Conservation (phyloP, 1,139 yeast species). For the Scheffersomyces lignicola region DNA sequence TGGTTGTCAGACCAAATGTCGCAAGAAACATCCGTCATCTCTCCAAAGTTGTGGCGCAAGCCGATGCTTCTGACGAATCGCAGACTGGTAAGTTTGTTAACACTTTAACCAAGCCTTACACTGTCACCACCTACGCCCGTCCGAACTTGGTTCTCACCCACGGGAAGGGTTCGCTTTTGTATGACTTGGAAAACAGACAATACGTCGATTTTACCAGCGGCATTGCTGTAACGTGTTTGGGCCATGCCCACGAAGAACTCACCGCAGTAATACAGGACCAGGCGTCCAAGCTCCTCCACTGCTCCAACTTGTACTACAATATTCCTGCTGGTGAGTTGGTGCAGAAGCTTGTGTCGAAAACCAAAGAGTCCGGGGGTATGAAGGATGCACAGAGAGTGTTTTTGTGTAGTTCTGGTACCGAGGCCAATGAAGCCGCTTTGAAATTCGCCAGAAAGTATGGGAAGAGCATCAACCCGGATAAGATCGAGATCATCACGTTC, state of each 20-base stretch:
- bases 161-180: constrained; percentile 72
- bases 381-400: constrained; percentile 79
- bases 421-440: constrained; percentile 96
- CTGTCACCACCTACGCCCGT: constrained; percentile 81
- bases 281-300: constrained; percentile 70
- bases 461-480: constrained; percentile 50
- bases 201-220: constrained; percentile 94
- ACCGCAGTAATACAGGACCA: constrained; percentile 72
- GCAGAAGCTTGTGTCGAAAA: constrained; percentile 65
- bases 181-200: constrained; percentile 74
- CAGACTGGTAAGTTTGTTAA: constrained; percentile 34
- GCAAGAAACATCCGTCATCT: constrained; percentile 3
- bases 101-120: constrained; percentile 49
- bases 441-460: constrained; percentile 93
- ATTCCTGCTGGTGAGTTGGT: constrained; percentile 82
- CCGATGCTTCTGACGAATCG: constrained; percentile 20
- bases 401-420: constrained; percentile 90
- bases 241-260: constrained; percentile 78
- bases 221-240: constrained; percentile 93
- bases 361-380: constrained; percentile 77
- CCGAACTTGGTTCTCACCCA: constrained; percentile 70
- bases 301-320: constrained; percentile 84
- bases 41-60: constrained; percentile 6
- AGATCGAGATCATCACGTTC: constrained; percentile 81
- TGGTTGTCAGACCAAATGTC: not conserved